Conservation (phyloP, 1,139 yeast genomes). For the Debaryomycetaceae sp. region DNA sequence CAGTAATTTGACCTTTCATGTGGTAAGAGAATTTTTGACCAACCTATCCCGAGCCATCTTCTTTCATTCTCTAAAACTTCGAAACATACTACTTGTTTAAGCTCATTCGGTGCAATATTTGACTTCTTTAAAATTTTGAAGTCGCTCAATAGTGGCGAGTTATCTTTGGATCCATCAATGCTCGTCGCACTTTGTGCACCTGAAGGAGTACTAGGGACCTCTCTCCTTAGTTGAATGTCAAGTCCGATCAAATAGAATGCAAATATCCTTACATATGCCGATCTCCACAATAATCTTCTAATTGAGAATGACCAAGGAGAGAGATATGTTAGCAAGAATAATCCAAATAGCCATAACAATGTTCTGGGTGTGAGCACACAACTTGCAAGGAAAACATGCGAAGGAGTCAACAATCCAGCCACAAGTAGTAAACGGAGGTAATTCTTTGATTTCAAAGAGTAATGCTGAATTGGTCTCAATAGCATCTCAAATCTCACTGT, state of each 20-base stretch:
- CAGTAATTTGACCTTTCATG: constrained; percentile 50
- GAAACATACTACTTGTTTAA: constrained; percentile 47
- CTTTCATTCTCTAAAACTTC: constrained; percentile 56
- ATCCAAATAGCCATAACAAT: constrained; percentile 34
- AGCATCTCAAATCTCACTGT: constrained; percentile 44
- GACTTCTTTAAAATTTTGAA: constrained; percentile 41
- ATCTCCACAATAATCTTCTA: constrained; percentile 53
- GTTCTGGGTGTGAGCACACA: constrained; percentile 34
- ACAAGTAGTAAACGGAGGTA: constrained; percentile 30
- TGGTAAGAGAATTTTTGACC: constrained; percentile 51
- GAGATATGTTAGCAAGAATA: constrained; percentile 46
- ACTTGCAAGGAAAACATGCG: constrained; percentile 38
- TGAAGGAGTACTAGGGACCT: constrained; percentile 20
- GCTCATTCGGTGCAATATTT: constrained; percentile 38
- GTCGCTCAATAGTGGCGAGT: constrained; percentile 26
- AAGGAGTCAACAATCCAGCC: constrained; percentile 41
- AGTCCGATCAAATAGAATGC: constrained; percentile 47
- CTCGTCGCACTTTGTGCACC: constrained; percentile 24
- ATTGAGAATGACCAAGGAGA: constrained; percentile 52
- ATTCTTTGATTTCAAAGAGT: constrained; percentile 24
- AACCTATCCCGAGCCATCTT: constrained; percentile 61
- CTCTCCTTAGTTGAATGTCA: constrained; percentile 23
- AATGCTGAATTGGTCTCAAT: constrained; percentile 37
- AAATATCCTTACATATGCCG: constrained; percentile 40
- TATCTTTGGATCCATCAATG: constrained; percentile 12